These are phyloP conservation scores for Cyamopsis tetragonoloba DNA, from an alignment of 306 rosid genomes.

Conservation along the genomic window DNA sequence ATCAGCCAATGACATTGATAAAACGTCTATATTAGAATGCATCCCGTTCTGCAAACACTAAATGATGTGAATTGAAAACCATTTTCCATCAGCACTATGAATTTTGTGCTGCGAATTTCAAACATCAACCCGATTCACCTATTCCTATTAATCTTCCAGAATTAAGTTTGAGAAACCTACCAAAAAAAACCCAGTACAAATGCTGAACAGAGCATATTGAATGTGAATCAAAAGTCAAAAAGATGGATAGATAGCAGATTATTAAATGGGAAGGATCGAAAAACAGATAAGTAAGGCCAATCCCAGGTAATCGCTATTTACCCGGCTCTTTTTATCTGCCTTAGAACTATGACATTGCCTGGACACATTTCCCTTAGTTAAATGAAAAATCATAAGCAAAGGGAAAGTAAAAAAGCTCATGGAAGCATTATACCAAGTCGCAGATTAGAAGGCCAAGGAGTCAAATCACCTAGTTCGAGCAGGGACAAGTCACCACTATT, in stretches of 20 bases:
- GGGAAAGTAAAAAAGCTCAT: neutral
- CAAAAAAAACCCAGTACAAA: neutral
- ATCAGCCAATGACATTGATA: neutral
- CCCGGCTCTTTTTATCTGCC: neutral
- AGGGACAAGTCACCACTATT: neutral
- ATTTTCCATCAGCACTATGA: conserved; percentile 1
- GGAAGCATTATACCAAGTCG: neutral
- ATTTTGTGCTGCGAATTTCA: neutral
- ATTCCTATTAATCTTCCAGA: neutral
- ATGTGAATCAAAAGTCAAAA: neutral
- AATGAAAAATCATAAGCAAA: neutral
- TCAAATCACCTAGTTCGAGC: neutral
- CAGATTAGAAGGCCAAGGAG: neutral
- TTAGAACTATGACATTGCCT: neutral
- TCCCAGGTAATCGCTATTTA: neutral
- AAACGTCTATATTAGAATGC: neutral
- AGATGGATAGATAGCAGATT: neutral
- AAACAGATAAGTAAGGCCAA: neutral
- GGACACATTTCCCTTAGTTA: neutral
- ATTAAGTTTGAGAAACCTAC: neutral
- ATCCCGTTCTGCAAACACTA: neutral
- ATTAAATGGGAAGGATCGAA: neutral
- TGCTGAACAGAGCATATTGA: neutral
- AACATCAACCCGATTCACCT: neutral
- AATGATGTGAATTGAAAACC: neutral